A percentile compares a stretch with the other conserved stretches of the same genome.
Evolutionary conservation across 1,284 basidiomycete genomes (phyloP).

Genomic region (Trametes sp.): DNA sequence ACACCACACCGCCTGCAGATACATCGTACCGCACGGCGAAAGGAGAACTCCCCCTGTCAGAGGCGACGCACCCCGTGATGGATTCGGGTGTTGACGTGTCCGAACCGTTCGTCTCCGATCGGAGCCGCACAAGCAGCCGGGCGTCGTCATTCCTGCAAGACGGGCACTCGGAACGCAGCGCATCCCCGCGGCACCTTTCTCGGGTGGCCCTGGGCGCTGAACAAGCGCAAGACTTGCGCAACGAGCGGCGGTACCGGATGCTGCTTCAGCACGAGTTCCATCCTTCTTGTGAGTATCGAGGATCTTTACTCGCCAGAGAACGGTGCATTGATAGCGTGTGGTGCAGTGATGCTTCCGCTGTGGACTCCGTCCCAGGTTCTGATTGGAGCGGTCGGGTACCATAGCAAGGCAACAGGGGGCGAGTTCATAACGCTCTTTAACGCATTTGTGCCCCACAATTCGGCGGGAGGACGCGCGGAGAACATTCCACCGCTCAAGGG

Average conservation of each 20-base stretch:
- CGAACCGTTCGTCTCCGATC: neutral
- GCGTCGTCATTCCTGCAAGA: conserved; percentile 28
- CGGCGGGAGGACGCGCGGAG: conserved; percentile 42
- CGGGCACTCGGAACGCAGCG: conserved; percentile 18
- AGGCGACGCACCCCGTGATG: conserved; percentile 8
- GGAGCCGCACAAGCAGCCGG: conserved; percentile 25
- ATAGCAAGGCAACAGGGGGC: conserved; percentile 63
- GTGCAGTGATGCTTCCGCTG: conserved; percentile 76
- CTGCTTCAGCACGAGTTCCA: conserved; percentile 72
- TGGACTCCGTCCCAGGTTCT: conserved; percentile 70
- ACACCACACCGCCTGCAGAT: conserved; percentile 28
- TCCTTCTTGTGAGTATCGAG: too few relatives aligned
- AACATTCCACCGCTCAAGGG: conserved; percentile 60
- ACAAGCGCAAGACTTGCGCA: conserved; percentile 50
- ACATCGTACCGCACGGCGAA: conserved; percentile 34
- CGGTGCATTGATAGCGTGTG: too few relatives aligned
- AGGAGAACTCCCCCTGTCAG: conserved; percentile 12
- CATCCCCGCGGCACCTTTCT: conserved; percentile 25
- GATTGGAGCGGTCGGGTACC: conserved; percentile 77
- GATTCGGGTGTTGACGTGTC: neutral
- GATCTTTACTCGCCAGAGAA: too few relatives aligned
- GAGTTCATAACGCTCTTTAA: conserved; percentile 76
- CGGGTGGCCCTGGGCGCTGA: conserved; percentile 51
- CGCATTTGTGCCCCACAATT: conserved; percentile 57
- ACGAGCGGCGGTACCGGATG: conserved; percentile 70